Percentiles rank a stretch among this genome's conserved stretches.
Evolutionary conservation across 2,329 filamentous ascomycete genomes (phyloP).

Genomic region (Tolypocladium amazonense): DNA sequence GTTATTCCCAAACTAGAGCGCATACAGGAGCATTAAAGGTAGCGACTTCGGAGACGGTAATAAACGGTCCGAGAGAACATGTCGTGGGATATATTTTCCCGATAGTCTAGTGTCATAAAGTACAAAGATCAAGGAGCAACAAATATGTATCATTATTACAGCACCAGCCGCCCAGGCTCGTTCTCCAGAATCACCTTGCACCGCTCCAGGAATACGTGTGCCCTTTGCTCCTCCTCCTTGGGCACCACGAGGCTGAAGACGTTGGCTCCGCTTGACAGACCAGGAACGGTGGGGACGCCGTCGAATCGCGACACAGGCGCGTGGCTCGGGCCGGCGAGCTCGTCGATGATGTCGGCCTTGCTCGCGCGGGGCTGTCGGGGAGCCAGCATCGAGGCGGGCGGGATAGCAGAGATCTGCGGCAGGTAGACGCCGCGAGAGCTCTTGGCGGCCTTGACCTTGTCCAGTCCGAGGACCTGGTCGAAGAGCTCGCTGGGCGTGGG

Average conservation of each 20-base stretch:
- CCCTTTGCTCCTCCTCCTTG: conserved; percentile 71
- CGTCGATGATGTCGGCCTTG: conserved; percentile 67
- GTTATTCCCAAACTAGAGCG: not conserved
- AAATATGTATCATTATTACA: conserved; percentile 27
- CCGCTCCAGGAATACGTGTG: conserved; percentile 71
- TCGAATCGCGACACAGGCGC: conserved; percentile 12
- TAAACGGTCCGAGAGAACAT: not conserved
- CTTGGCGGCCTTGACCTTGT: conserved; percentile 33
- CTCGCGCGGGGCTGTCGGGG: conserved; percentile 19
- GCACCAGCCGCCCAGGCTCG: conserved; percentile 65
- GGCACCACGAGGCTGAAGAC: conserved; percentile 75
- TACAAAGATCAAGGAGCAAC: conserved; percentile 13
- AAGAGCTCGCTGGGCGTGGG: conserved; percentile 77
- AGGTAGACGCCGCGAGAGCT: conserved; percentile 53
- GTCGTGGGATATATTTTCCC: not conserved
- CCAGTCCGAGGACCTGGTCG: conserved; percentile 71
- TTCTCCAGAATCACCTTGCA: conserved; percentile 76
- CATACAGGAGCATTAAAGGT: not conserved
- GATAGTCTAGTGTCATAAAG: conserved; percentile 12
- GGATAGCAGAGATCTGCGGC: conserved; percentile 57
- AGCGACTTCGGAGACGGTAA: not conserved
- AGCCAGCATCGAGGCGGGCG: conserved; percentile 29
- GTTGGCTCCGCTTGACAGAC: conserved; percentile 51
- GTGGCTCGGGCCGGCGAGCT: conserved; percentile 44
- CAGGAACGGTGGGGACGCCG: conserved; percentile 25